Base-by-base conservation (phyloP, 331 rosid species). In the Arachis monticola region DNA sequence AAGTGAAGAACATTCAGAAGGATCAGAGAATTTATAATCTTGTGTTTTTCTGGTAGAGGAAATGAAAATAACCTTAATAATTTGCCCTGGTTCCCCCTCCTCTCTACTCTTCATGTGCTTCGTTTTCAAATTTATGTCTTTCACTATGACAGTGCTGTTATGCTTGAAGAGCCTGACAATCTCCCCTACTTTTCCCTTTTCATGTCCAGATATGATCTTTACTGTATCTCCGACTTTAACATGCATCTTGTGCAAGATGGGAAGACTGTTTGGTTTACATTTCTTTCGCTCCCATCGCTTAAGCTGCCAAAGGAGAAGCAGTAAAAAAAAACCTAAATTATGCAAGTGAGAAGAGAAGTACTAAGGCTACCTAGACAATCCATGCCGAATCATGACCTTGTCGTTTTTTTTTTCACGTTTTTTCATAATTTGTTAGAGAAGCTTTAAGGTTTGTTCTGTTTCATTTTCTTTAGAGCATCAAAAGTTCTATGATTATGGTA, bases 221-320 rank as follows among this genome's bases (percentile, higher is more conserved):
- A 95, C 96, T 0, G 88, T 92, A 69, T 95, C 99, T 67, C 99
- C 99, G 78, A 92, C 67, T 85, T 83, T 95, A 62, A 95, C 99
- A 68, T 95, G 99, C 97, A 92, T 85, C 75, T 92, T 95, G 53
- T 85, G 99, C 64, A 95, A 77, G 56, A 88, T 42, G 2, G 97
- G 99, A 73, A 95, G 93, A 76, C 97, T 82, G 88, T 92, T 95
- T 59, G 97, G 93, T 87, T 95, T 95, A 67, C 99, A 92, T 66
- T 95, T 90, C 85, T 90, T 90, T 70, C 97, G 83, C 83, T 95
- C 97, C 97, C 99, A 95, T 76, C 78, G 87, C 78, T 87, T 92
- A 50, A 88, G 79, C 99, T 95, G 96, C 70, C 83, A 40, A 35
- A 69, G 17, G 44, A 80, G 38, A 32, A 72, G 64, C 77, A 60